Evolutionary conservation across 2,329 filamentous ascomycete genomes (phyloP), one percentile per base, ranked within the genome.

Genomic region (Fusarium ambrosium): DNA sequence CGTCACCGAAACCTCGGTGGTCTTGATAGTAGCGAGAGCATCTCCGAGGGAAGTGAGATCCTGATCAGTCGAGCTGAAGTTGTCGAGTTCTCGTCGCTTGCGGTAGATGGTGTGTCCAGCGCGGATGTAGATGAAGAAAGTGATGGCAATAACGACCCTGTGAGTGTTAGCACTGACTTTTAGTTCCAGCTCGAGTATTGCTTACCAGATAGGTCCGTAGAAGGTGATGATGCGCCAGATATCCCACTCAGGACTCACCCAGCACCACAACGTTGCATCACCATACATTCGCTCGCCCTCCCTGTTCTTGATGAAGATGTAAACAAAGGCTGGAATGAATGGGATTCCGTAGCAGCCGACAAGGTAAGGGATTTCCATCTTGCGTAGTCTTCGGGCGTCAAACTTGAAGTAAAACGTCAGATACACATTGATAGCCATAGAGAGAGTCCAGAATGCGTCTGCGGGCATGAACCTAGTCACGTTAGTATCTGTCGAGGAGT

Each of bases 401-500:
- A 92, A 95, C 72, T 93, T 93, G 78, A 87, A 87, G 81, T 95
- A 95, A 79, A 97, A 95, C 0, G 94, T 95, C 16, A 96, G 84
- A 81, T 94, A 94, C 62, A 97, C 94, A 80, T 97, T 97, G 75
- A 92, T 87, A 1, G 94, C 93, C 94, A 97, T 97, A 64, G 92
- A 91, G 68, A 95, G 86, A 1, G 92, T 93, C 93, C 92, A 95
- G 55, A 93, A 86, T 1, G 92, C 91, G 84, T 95, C 93, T 6
- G 93, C 92, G 2, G 92, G 91, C 87, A 94, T 91, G 80, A 95
- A 95, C 92, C 92, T 95, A 78, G 6, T 18, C 14, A 20, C 69
- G 80, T 80, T 53, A 78, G 70, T 41, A 27, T 22, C 20, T 29
- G 43, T 16, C 51, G 18, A 39, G 16, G 61, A 64, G 9, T 56